These are phyloP conservation scores for Phytopythium boreale DNA, from an alignment of 352 stramenopile genomes.

Conservation along the genomic window DNA sequence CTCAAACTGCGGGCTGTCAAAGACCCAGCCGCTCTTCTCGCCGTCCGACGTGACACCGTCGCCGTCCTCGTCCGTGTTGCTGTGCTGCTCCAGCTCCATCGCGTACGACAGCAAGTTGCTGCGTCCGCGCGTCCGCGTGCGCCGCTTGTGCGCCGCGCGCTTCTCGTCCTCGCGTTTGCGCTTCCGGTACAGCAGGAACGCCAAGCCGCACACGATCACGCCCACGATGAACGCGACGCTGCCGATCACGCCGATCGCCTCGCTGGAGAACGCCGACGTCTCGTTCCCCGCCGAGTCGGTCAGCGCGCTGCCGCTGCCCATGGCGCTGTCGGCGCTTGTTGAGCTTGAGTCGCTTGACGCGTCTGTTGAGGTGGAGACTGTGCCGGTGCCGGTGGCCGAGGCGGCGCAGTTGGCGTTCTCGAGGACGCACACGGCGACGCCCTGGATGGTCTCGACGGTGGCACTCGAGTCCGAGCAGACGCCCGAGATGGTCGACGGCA, in stretches of 20 bases:
- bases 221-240: constrained; percentile 46
- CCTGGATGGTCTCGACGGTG: constrained; percentile 22
- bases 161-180: constrained; percentile 12
- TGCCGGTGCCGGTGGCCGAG: constrained; percentile 1
- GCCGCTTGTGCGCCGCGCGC: constrained; percentile 16
- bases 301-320: background rate
- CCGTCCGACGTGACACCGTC: constrained; percentile 38
- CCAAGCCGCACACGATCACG: constrained; percentile 32
- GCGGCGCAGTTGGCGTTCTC: constrained; percentile 23
- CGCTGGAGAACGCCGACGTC: constrained; percentile 35
- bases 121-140: constrained; percentile 19
- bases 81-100: constrained; percentile 17
- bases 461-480: constrained; percentile 25
- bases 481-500: constrained; percentile 26
- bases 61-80: constrained; percentile 22
- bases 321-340: constrained; percentile 1
- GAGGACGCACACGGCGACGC: constrained; percentile 34
- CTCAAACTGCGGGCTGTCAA: constrained; percentile 33
- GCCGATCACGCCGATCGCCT: constrained; percentile 48
- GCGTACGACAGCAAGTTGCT: constrained; percentile 23
- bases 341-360: constrained; percentile 15
- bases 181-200: constrained; percentile 33
- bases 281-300: background rate
- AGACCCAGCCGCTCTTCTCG: constrained; percentile 44
- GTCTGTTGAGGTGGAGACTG: background rate